These are phyloP conservation scores for Tuber brumale DNA, from an alignment of 495 filamentous ascomycete species.

Conservation along the genomic window DNA sequence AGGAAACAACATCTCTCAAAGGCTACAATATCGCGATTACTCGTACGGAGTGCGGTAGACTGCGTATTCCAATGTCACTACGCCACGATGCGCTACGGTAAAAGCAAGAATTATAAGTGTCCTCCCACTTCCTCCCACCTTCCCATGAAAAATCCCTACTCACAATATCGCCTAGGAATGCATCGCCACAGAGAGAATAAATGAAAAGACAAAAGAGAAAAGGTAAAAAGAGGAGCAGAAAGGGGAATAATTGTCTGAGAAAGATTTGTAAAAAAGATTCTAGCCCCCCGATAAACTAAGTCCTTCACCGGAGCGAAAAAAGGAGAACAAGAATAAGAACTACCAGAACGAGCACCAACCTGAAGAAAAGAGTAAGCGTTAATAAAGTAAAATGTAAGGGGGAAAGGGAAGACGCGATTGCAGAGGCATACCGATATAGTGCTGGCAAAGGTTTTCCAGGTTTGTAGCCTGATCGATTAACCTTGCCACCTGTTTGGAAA, in stretches of 20 bases:
- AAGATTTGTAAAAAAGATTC: neutral
- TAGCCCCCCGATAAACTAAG: neutral
- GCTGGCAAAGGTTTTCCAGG: constrained; percentile 94
- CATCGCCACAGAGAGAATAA: neutral
- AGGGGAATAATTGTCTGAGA: neutral
- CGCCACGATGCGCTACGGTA: neutral
- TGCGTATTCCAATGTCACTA: neutral
- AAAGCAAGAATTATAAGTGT: neutral
- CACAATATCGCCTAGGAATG: constrained; percentile 3
- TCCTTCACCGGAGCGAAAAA: neutral
- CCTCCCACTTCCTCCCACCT: neutral
- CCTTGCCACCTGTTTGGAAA: constrained; percentile 88
- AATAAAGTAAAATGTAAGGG: neutral
- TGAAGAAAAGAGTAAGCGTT: constrained; percentile 4
- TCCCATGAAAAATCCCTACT: neutral
- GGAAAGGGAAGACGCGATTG: neutral
- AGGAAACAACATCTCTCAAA: neutral
- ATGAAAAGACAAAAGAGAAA: neutral
- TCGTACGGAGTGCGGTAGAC: neutral
- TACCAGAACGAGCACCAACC: constrained; percentile 42
- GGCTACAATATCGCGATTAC: neutral
- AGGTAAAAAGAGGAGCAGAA: neutral
- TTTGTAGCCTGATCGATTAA: constrained; percentile 90
- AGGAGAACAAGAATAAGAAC: neutral
- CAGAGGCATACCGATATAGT: constrained; percentile 68